phyloP scores from a whole-genome alignment of 2,329 filamentous ascomycete genomes.

The Beauveria scarabaeidicola region DNA sequence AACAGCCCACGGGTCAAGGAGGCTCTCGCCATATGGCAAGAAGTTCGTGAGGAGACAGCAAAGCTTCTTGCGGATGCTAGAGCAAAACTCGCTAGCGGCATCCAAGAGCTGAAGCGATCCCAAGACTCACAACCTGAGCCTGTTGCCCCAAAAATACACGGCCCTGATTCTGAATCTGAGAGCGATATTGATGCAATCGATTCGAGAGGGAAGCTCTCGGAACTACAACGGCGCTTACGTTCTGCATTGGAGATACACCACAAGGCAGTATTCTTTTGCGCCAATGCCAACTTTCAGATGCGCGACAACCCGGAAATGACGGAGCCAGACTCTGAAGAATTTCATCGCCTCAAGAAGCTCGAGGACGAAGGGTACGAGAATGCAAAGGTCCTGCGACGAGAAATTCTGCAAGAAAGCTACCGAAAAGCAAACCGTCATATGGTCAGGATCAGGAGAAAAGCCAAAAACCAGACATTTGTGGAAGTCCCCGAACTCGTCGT shows the following conservation, averaged over 20 bases:
- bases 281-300: conserved; percentile 76
- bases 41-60: conserved; percentile 40
- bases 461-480: conserved; percentile 46
- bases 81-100: conserved; percentile 46
- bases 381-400: conserved; percentile 68
- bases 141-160: not conserved
- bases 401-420: conserved; percentile 57
- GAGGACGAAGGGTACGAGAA: conserved; percentile 68
- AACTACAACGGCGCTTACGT: conserved; percentile 44
- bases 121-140: not conserved
- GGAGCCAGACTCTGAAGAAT: conserved; percentile 57
- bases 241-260: conserved; percentile 72
- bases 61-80: conserved; percentile 56
- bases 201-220: conserved; percentile 25
- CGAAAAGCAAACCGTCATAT: conserved; percentile 43
- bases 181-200: conserved; percentile 43
- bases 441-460: conserved; percentile 47
- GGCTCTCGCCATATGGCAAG: conserved; percentile 62
- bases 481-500: conserved; percentile 51
- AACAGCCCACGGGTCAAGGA: conserved; percentile 60
- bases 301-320: conserved; percentile 61
- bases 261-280: conserved; percentile 74
- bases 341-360: conserved; percentile 54
- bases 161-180: conserved; percentile 23
- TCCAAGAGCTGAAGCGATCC: conserved; percentile 22